These are phyloP conservation scores for Fusarium transvaalense DNA, from an alignment of 2,329 filamentous ascomycete genomes.

Conservation along the genomic window DNA sequence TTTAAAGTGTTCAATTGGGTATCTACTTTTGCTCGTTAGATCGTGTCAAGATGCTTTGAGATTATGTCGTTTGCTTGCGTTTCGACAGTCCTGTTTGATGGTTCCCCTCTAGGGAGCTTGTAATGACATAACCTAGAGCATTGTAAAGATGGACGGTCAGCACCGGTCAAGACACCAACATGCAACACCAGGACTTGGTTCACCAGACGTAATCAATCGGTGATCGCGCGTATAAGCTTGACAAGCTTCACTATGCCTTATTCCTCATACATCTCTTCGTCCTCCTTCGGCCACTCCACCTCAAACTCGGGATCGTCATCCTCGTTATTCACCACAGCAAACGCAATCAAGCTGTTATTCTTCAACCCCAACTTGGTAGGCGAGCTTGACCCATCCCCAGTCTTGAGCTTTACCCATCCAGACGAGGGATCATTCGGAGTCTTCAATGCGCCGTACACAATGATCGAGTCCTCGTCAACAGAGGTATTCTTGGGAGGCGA, in stretches of 20 bases:
- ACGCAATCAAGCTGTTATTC: constrained; percentile 64
- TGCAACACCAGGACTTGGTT: neutral
- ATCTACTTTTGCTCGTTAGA: constrained; percentile 3
- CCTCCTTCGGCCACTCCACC: constrained; percentile 61
- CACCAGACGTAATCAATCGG: too few relatives aligned
- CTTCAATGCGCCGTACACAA: constrained; percentile 63
- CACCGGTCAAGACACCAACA: too few relatives aligned
- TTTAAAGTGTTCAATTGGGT: constrained; percentile 18
- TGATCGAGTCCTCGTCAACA: constrained; percentile 57
- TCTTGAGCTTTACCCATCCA: constrained; percentile 64
- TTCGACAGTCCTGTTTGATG: neutral
- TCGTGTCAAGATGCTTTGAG: neutral
- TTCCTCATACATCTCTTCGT: constrained; percentile 54
- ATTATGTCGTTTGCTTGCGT: neutral
- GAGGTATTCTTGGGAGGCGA: constrained; percentile 52
- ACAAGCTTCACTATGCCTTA: neutral
- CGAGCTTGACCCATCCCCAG: constrained; percentile 54
- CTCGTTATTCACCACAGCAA: constrained; percentile 59
- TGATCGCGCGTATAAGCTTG: rapidly evolving
- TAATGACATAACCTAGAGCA: neutral
- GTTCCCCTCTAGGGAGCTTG: neutral
- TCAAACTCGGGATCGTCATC: constrained; percentile 58
- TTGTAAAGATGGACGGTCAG: neutral
- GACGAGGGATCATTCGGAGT: constrained; percentile 59
- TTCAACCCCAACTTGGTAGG: constrained; percentile 59